phyloP scores from a whole-genome alignment of 75 land plant genomes.

The Larix kaempferi region DNA sequence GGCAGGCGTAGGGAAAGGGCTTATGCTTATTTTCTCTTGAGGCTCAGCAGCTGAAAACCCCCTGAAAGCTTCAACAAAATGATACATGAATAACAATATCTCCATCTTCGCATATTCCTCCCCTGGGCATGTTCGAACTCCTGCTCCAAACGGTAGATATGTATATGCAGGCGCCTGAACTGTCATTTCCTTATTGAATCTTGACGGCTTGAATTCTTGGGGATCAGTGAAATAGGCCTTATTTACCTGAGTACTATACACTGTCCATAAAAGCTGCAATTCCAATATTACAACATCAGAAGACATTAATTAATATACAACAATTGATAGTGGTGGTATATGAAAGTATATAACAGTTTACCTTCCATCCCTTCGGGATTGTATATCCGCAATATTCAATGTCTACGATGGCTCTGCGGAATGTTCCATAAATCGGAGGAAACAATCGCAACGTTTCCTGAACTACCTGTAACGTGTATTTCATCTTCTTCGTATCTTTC shows the following conservation, averaged over 20 bases:
- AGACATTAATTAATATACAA: neutral
- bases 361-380: constrained; percentile 61
- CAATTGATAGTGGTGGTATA: too few relatives aligned
- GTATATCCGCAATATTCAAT: constrained; percentile 31
- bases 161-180: constrained; percentile 28
- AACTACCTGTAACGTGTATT: constrained; percentile 40
- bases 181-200: constrained; percentile 24
- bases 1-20: constrained; percentile 24
- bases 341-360: neutral
- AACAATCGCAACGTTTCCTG: constrained; percentile 38
- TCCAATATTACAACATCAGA: neutral
- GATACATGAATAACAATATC: constrained; percentile 31
- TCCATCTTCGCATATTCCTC: constrained; percentile 36
- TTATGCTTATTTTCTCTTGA: constrained; percentile 13
- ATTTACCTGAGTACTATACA: constrained; percentile 26
- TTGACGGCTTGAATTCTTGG: constrained; percentile 38
- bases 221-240: constrained; percentile 36
- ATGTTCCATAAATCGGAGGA: constrained; percentile 28
- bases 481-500: constrained; percentile 33
- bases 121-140: constrained; percentile 44
- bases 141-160: constrained; percentile 55
- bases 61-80: constrained; percentile 25
- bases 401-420: constrained; percentile 25
- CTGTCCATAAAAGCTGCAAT: constrained; percentile 31
- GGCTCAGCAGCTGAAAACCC: constrained; percentile 11